phyloP scores from a whole-genome alignment of 495 filamentous ascomycete genomes.

The Neurospora discreta region DNA sequence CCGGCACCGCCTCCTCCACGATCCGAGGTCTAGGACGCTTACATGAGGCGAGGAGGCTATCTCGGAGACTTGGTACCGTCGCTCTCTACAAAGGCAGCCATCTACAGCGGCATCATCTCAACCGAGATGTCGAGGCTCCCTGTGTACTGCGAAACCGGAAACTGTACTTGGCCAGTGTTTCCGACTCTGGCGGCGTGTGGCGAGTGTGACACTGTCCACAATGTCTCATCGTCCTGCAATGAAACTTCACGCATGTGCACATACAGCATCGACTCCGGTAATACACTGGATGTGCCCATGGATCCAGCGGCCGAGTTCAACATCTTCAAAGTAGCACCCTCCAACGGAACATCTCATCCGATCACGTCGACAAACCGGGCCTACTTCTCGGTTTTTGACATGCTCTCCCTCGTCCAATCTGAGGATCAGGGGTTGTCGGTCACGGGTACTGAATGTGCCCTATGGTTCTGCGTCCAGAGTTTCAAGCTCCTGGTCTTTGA shows the following conservation, averaged over 20 bases:
- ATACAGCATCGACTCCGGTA: conserved; percentile 21
- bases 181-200: conserved; percentile 27
- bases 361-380: conserved; percentile 11
- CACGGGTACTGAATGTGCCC: conserved; percentile 14
- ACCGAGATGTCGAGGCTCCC: conserved; percentile 10
- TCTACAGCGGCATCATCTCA: conserved; percentile 29
- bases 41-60: conserved; percentile 9
- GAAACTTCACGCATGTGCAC: conserved; percentile 16
- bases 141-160: conserved; percentile 18
- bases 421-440: conserved; percentile 3
- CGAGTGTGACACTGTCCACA: conserved; percentile 12
- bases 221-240: conserved; percentile 12
- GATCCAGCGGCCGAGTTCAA: conserved; percentile 8
- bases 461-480: conserved; percentile 29
- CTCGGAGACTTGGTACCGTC: conserved; percentile 14
- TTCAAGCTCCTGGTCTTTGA: conserved; percentile 16
- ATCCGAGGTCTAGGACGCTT: conserved; percentile 22
- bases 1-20: conserved; percentile 12
- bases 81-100: conserved; percentile 26
- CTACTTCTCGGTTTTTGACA: conserved; percentile 25
- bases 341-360: conserved; percentile 10
- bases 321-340: conserved; percentile 20
- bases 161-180: conserved; percentile 26
- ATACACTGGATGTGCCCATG: conserved; percentile 7
- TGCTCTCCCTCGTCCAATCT: conserved; percentile 15